Base-by-base conservation (phyloP, 176 grass and related monocot genomes). In the Elaeis guineensis region DNA sequence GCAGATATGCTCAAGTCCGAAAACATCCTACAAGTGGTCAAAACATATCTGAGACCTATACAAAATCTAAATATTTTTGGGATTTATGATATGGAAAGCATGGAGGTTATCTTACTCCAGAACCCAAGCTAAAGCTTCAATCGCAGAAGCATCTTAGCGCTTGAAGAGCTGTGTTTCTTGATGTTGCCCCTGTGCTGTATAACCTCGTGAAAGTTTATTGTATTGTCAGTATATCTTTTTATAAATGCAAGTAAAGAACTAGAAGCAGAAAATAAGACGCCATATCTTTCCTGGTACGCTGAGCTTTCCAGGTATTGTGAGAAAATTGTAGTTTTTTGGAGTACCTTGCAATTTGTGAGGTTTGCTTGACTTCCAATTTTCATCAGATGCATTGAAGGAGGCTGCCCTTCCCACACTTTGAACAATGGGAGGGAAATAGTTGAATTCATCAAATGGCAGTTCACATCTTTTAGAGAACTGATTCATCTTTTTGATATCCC, bases 91-190 rank as follows among this genome's bases (percentile, higher is more conserved):
- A 44, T 44, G 2, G 0, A 44, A 44, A 11, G 35, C 2, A 44
- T 44, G 6, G 3, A 44, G 35, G 11, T 44, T 14, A 44, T 44
- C 57, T 52, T 82, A 91, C 93, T 75, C 88, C 75, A 89, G 86
- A 65, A 91, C 86, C 51, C 81, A 75, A 21, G 76, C 84, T 0
- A 91, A 66, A n/a, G 83, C 78, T 12, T 97, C 93, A 0, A 78
- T 80, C 2, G 87, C 87, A 4, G 86, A 91, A 4, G 84, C 78
- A 52, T 83, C 86, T 81, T 62, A 92, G 65, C 8, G 93, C 93
- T 62, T 89, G 82, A 8, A 88, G 81, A 6, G 93, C 93, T 16
- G 53, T 73, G 62, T 97, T 97, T 76, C 91, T 81, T 39, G 93
- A 72, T n/a, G n/a, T n/a, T n/a, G n/a, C n/a, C n/a, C n/a, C n/a